A percentile compares a stretch with the other conserved stretches of the same genome.
phyloP scores from a whole-genome alignment of 306 rosid genomes.

The Fagus crenata region DNA sequence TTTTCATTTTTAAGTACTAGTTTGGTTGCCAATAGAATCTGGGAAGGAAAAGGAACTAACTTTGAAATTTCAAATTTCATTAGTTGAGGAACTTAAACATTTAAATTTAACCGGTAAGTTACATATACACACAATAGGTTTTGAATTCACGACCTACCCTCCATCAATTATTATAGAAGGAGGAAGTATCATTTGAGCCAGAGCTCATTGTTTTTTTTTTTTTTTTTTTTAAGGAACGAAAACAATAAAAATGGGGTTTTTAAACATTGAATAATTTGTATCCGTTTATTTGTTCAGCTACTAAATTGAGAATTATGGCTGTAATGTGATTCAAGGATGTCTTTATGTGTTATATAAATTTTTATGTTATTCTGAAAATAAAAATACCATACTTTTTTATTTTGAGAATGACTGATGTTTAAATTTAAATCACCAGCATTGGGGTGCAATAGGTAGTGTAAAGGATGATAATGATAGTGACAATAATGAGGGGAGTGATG shows the following conservation, averaged over 20 bases:
- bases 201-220: background rate
- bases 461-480: slow-evolving; percentile 34
- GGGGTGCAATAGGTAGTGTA: slow-evolving; percentile 59
- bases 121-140: too few relatives aligned
- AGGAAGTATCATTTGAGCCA: too few relatives aligned
- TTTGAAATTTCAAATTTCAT: background rate
- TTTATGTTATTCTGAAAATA: background rate
- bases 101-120: background rate
- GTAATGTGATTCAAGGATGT: background rate
- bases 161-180: too few relatives aligned
- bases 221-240: background rate
- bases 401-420: slow-evolving; percentile 29
- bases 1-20: background rate
- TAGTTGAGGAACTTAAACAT: background rate
- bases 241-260: too few relatives aligned
- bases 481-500: slow-evolving; percentile 36
- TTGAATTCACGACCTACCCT: too few relatives aligned
- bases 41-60: background rate
- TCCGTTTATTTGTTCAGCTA: too few relatives aligned
- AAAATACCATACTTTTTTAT: background rate
- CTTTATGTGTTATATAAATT: background rate
- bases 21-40: slow-evolving; percentile 12
- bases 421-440: slow-evolving; percentile 58
- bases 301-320: too few relatives aligned
- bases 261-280: too few relatives aligned